Percentiles rank a stretch among this genome's conserved stretches.
Conservation (phyloP, 805 yeast genomes). For the Metschnikowia baotianmanensis region DNA sequence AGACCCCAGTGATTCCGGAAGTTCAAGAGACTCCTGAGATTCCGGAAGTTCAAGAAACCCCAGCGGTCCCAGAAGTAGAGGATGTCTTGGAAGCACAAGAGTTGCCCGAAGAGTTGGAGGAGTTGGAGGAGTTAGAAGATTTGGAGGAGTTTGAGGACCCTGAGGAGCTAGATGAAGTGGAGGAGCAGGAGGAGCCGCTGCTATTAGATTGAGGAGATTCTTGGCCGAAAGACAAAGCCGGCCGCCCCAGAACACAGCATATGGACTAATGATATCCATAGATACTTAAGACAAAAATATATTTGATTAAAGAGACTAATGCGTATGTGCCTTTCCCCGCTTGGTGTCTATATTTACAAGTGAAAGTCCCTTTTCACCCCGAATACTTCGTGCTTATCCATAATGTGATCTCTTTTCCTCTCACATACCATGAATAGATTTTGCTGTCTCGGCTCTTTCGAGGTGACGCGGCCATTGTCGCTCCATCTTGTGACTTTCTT, state of each 20-base stretch:
- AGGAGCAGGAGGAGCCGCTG: constrained; percentile 8
- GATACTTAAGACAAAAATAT: neutral
- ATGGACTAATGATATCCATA: neutral
- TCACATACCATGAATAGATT: constrained; percentile 31
- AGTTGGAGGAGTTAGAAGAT: neutral
- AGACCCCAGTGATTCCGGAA: too few relatives aligned
- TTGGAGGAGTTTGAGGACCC: neutral
- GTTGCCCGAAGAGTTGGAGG: neutral
- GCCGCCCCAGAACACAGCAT: too few relatives aligned
- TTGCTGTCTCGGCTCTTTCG: constrained; percentile 5
- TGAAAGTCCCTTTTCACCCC: constrained; percentile 8
- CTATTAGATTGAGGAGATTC: constrained; percentile 8
- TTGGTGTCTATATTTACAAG: neutral
- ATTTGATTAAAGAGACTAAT: neutral
- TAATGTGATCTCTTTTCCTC: constrained; percentile 11
- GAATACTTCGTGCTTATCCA: constrained; percentile 17
- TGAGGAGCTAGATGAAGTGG: neutral
- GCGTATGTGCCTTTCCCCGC: too few relatives aligned
- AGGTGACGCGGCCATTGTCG: constrained; percentile 6
- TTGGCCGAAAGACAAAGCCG: too few relatives aligned
- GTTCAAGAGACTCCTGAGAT: too few relatives aligned
- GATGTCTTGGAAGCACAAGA: neutral
- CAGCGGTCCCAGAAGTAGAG: too few relatives aligned
- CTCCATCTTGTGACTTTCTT: constrained; percentile 23
- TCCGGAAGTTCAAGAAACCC: too few relatives aligned